phyloP scores from a whole-genome alignment of 1,139 yeast species.

The Eremothecium coryli region DNA sequence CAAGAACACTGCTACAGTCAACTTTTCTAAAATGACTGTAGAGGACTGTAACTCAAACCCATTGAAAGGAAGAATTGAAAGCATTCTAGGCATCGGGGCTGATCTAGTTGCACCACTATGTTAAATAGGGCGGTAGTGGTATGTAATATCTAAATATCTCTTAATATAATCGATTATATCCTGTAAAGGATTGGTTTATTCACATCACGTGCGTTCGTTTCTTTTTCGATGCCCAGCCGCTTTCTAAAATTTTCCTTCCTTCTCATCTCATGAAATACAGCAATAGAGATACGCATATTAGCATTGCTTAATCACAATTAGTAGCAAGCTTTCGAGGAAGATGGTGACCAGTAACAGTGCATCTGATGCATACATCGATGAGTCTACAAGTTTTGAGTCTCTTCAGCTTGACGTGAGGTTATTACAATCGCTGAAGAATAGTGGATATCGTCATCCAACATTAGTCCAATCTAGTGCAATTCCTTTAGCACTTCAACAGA shows the following conservation, averaged over 20 bases:
- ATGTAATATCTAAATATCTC: background rate
- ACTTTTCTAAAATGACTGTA: conserved; percentile 56
- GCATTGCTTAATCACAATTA: too few species aligned
- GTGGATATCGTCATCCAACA: conserved; percentile 82
- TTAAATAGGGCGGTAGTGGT: too few species aligned
- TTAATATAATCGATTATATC: too few species aligned
- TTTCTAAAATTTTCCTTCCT: background rate
- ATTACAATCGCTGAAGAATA: conserved; percentile 69
- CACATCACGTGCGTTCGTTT: background rate
- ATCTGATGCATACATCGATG: conserved; percentile 60
- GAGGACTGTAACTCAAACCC: conserved; percentile 66
- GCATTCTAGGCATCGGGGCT: conserved; percentile 67
- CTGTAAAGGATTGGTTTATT: background rate
- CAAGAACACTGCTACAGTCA: conserved; percentile 59
- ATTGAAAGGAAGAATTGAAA: conserved; percentile 71
- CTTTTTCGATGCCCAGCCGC: too few species aligned
- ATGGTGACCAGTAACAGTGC: conserved; percentile 27
- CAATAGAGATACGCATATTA: too few species aligned
- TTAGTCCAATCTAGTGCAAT: conserved; percentile 86
- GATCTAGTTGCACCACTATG: conserved; percentile 74
- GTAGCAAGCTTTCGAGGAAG: too few species aligned
- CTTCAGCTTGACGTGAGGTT: conserved; percentile 73
- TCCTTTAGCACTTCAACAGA: conserved; percentile 79
- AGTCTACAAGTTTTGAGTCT: conserved; percentile 58
- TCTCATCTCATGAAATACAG: background rate